Conservation (phyloP, 768 basidiomycete species). For the Lactarius hatsudake region DNA sequence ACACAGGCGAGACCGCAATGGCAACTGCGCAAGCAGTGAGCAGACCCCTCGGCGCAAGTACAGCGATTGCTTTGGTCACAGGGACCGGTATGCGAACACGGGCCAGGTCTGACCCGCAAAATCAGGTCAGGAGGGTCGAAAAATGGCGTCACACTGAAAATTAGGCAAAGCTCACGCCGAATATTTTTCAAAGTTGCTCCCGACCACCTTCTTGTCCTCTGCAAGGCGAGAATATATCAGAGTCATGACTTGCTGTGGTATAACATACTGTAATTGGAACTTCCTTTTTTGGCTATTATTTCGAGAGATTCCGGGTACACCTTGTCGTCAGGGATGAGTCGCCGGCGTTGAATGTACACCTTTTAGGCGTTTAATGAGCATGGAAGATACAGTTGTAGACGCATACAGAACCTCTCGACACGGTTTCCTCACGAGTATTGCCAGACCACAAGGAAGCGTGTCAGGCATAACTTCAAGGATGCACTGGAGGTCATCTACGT, state of each 20-base stretch:
- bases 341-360: slow-evolving; percentile 19
- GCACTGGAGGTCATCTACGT: slow-evolving; percentile 18
- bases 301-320: slow-evolving; percentile 16
- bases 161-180: too few relatives aligned
- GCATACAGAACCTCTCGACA: slow-evolving; percentile 19
- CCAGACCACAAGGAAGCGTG: slow-evolving; percentile 23
- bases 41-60: slow-evolving; percentile 47
- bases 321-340: slow-evolving; percentile 14
- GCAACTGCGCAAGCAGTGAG: slow-evolving; percentile 57
- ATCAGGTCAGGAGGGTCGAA: too few relatives aligned
- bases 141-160: too few relatives aligned
- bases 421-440: slow-evolving; percentile 22
- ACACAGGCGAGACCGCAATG: slow-evolving; percentile 51
- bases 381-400: neutral
- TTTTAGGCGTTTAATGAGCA: neutral
- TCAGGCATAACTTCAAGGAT: slow-evolving; percentile 25
- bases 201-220: neutral
- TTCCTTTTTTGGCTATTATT: too few relatives aligned
- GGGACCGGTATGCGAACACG: slow-evolving; percentile 56
- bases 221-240: neutral
- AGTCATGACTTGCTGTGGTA: neutral
- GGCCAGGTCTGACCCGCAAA: slow-evolving; percentile 35
- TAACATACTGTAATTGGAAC: too few relatives aligned
- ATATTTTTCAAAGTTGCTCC: neutral
- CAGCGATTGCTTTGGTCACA: slow-evolving; percentile 47